These are phyloP conservation scores for Talaromyces nanjingensis DNA, from an alignment of 495 filamentous ascomycete species.

Conservation along the genomic window DNA sequence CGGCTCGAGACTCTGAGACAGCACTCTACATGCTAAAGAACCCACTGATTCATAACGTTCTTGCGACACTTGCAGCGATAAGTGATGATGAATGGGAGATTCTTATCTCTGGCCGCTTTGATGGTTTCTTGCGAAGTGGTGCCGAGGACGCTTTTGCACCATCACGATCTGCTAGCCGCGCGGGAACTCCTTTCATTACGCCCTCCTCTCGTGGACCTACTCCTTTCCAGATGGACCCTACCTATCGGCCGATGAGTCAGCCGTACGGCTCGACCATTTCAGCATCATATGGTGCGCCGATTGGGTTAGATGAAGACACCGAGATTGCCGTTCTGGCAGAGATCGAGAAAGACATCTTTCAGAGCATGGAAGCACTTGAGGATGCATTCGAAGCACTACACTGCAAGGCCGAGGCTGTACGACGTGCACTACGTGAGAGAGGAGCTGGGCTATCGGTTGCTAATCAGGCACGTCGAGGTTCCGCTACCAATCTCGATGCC, in stretches of 20 bases:
- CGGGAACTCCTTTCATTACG: slow-evolving; percentile 36
- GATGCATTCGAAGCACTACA: slow-evolving; percentile 94
- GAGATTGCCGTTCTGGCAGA: slow-evolving; percentile 86
- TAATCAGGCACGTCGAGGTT: slow-evolving; percentile 61
- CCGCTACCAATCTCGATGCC: slow-evolving; percentile 38
- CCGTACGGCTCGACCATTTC: slow-evolving; percentile 22
- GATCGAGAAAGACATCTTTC: slow-evolving; percentile 88
- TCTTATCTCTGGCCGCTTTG: slow-evolving; percentile 89
- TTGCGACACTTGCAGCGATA: slow-evolving; percentile 82
- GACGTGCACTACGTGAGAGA: slow-evolving; percentile 70
- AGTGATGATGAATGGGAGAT: slow-evolving; percentile 92
- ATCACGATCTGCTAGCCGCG: slow-evolving; percentile 25
- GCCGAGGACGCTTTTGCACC: slow-evolving; percentile 53
- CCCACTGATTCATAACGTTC: slow-evolving; percentile 70
- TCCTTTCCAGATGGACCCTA: slow-evolving; percentile 29
- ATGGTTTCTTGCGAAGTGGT: slow-evolving; percentile 95
- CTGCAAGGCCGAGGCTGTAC: slow-evolving; percentile 71
- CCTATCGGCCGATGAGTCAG: slow-evolving; percentile 31
- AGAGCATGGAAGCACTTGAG: slow-evolving; percentile 88
- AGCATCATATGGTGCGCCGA: slow-evolving; percentile 52
- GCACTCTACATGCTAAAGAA: slow-evolving; percentile 87
- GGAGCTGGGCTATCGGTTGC: slow-evolving; percentile 72
- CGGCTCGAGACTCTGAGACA: slow-evolving; percentile 75
- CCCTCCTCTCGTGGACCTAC: slow-evolving; percentile 35
- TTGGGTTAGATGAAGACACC: slow-evolving; percentile 88